These are phyloP conservation scores for Collybia nuda DNA, from an alignment of 768 basidiomycete species.

Conservation along the genomic window DNA sequence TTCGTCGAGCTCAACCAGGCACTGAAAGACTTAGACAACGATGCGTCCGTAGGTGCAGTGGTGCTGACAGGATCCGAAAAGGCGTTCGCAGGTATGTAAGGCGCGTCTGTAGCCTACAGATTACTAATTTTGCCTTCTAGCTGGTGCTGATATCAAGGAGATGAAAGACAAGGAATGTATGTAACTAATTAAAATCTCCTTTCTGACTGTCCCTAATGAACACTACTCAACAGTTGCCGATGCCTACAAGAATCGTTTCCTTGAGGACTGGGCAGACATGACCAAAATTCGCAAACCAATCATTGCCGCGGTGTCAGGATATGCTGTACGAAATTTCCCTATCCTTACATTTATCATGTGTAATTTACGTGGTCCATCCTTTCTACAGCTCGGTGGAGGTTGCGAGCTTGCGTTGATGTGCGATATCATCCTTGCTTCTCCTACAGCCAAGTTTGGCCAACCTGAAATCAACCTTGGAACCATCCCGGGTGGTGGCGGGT, in stretches of 20 bases:
- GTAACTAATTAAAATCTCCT: constrained; percentile 16
- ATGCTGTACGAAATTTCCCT: constrained; percentile 56
- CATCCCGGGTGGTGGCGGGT: constrained; percentile 93
- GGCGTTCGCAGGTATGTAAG: constrained; percentile 86
- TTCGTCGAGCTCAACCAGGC: constrained; percentile 83
- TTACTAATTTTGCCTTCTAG: constrained; percentile 34
- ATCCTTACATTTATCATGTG: constrained; percentile 9
- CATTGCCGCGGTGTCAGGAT: constrained; percentile 95
- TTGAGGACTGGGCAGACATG: constrained; percentile 81
- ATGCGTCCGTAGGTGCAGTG: constrained; percentile 75
- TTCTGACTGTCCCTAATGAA: not conserved
- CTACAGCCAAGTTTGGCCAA: constrained; percentile 90
- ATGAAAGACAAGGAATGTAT: constrained; percentile 96
- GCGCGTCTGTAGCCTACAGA: not conserved
- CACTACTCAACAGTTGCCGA: constrained; percentile 61
- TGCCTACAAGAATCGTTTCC: constrained; percentile 82
- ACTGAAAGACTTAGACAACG: constrained; percentile 65
- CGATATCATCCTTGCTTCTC: constrained; percentile 91
- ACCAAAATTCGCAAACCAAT: constrained; percentile 83
- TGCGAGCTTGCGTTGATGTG: constrained; percentile 97
- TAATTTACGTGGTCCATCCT: not conserved
- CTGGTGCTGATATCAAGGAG: constrained; percentile 98
- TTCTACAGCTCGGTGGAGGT: constrained; percentile 85
- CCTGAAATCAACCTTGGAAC: constrained; percentile 96
- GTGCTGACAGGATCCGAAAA: constrained; percentile 91